phyloP scores from a whole-genome alignment of 208 protist species.

The Leptomonas pyrrhocoris region DNA sequence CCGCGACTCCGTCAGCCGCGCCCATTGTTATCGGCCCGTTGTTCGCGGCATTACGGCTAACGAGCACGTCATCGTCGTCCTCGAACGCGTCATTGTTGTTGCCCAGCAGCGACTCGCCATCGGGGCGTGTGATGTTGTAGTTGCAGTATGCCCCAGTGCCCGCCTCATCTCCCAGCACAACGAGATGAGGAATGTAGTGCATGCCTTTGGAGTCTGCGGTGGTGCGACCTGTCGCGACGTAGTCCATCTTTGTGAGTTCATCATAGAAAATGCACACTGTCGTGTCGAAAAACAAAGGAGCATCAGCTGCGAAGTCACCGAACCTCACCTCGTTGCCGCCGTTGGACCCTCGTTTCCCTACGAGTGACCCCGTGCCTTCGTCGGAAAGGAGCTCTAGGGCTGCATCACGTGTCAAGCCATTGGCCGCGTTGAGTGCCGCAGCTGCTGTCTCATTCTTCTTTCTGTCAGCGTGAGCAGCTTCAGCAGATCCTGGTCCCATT shows the following conservation, averaged over 20 bases:
- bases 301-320: conserved; percentile 7
- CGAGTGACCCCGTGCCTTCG: background rate
- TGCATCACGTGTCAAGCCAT: background rate
- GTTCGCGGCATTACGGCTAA: conserved; percentile 24
- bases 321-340: conserved; percentile 1
- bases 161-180: conserved; percentile 52
- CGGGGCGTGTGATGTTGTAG: conserved; percentile 40
- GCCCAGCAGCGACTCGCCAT: conserved; percentile 9
- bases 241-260: conserved; percentile 59
- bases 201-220: conserved; percentile 68
- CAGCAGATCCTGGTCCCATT: background rate
- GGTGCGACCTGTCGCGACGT: conserved; percentile 64
- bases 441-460: background rate
- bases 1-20: conserved; percentile 66
- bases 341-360: background rate
- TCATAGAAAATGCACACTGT: conserved; percentile 76
- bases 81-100: conserved; percentile 18
- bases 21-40: conserved; percentile 49
- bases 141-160: conserved; percentile 49
- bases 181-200: conserved; percentile 56
- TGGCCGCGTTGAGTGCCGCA: background rate
- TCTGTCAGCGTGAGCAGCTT: background rate
- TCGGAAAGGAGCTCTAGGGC: background rate
- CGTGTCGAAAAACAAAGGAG: conserved; percentile 80
- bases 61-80: conserved; percentile 17